Base-by-base conservation (phyloP, 805 yeast species). In the Candida patagonica region DNA sequence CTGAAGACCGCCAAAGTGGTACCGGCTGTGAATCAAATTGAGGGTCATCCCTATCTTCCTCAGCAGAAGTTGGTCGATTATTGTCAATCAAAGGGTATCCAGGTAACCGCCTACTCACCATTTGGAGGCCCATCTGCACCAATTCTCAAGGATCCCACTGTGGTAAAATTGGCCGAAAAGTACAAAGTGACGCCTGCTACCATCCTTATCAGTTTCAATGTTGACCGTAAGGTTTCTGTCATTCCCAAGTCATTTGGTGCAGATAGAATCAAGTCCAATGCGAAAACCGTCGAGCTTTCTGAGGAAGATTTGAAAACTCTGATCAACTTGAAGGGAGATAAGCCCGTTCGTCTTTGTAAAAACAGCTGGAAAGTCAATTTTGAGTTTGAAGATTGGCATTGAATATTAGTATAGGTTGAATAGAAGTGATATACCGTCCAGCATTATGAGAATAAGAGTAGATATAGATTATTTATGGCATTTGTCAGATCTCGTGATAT, bases 21-120 rank as follows among this genome's bases (percentile, higher is more conserved):
- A 13, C 94, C 94, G 8, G 85, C 73, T 12, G 74, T 68, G 17
- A 75, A 78, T 61, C 94, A 84, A 63, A 67, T 80, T 43, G 94
- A 84, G 62, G 60, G 75, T 41, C 92, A 83, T 59, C 87, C 87
- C 37, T 68, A 69, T 46, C 67, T 78, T 40, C 84, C 84, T 26
- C 88, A 81, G 57, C 63, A 57, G 9, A 76, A 77, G 44, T 65
- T 83, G 46, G 57, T 71, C 31, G 70, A 71, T 23, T 77, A 56
- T 61, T 68, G 76, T 58, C 60, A 66, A 38, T 55, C 60, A 19
- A 62, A 80, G 41, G 73, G 67, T 41, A 76, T 79, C 46, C 56
- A 64, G 22, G 58, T 78, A 38, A 80, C 80, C 54, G 92, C 89
- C 6, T 84, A 81, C 60, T 76, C 85, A 23, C 92, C 94, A 27